phyloP scores from a whole-genome alignment of 2,329 filamentous ascomycete species.

The Thermoascus crustaceus region DNA sequence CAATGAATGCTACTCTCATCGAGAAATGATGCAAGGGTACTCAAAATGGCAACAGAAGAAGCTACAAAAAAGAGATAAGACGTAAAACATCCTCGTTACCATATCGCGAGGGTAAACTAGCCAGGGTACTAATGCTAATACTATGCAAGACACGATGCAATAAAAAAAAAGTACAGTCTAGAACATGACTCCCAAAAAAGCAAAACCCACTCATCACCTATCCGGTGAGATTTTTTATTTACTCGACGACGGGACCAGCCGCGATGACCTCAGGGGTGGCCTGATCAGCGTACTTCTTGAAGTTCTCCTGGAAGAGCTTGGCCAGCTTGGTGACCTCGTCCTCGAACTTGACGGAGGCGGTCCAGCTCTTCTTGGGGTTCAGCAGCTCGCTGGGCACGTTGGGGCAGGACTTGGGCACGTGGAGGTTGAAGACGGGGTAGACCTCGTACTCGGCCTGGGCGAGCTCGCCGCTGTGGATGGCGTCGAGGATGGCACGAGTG shows the following conservation, averaged over 20 bases:
- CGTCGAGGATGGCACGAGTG: slow-evolving; percentile 94
- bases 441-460: slow-evolving; percentile 88
- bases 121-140: too few relatives aligned
- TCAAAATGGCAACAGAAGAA: too few relatives aligned
- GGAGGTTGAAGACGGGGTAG: slow-evolving; percentile 94
- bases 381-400: slow-evolving; percentile 85
- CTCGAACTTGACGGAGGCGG: slow-evolving; percentile 71
- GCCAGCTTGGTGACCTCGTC: slow-evolving; percentile 86
- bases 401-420: slow-evolving; percentile 85
- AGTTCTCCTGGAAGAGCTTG: slow-evolving; percentile 88
- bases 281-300: slow-evolving; percentile 85
- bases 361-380: slow-evolving; percentile 93
- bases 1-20: too few relatives aligned
- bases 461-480: slow-evolving; percentile 94
- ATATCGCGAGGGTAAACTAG: too few relatives aligned
- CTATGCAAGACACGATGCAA: too few relatives aligned
- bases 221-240: too few relatives aligned
- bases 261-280: slow-evolving; percentile 70
- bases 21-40: too few relatives aligned
- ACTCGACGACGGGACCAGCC: slow-evolving; percentile 32
- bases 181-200: too few relatives aligned
- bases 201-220: too few relatives aligned
- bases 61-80: too few relatives aligned
- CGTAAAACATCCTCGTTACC: too few relatives aligned
- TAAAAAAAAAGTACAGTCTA: too few relatives aligned